Base-by-base conservation (phyloP, 352 stramenopile genomes). In the Pythium volutum region DNA sequence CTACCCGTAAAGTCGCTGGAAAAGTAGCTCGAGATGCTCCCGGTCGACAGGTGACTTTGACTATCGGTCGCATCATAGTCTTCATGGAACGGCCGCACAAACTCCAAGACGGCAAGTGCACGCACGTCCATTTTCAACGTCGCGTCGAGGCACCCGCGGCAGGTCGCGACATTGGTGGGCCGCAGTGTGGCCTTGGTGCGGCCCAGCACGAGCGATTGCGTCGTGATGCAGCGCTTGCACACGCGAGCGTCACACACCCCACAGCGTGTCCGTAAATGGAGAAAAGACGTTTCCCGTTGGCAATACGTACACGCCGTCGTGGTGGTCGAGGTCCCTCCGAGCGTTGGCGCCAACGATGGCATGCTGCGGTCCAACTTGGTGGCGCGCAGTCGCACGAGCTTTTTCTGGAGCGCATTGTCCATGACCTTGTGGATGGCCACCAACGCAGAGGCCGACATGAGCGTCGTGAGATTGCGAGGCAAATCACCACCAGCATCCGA, bases 41-140 rank as follows among this genome's bases (percentile, higher is more conserved):
- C 8, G 8, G 31, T 36, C 31, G 31, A 36, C 31, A 11, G 31
- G 31, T 15, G 31, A 36, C 31, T 36, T 11, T 36, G n/a, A n/a
- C n/a, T n/a, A n/a, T n/a, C n/a, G n/a, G n/a, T n/a, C n/a, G n/a
- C 31, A 1, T 1, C 31, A 36, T 36, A 36, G 31, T 36, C 31
- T 16, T 9, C 27, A 4, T 58, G 33, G 11, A 47, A 48, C 20
- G 51, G 51, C 33, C 45, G 33, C 16, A 58, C 51, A 27, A 58
- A 58, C 22, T 58, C 51, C 31, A 36, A 47, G 31, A 58, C 33
- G 12, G 51, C 51, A 31, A 58, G 23, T 4, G 20, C 51, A 11
- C 23, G 27, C 27, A 9, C 45, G 38, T 47, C 26, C 22, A 47
- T 36, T 22, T 33, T 26, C 8, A n/a, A 10, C 4, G 51, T 33